Base-by-base conservation (phyloP, 2,329 filamentous ascomycete genomes). In the Epichloe elymi region DNA sequence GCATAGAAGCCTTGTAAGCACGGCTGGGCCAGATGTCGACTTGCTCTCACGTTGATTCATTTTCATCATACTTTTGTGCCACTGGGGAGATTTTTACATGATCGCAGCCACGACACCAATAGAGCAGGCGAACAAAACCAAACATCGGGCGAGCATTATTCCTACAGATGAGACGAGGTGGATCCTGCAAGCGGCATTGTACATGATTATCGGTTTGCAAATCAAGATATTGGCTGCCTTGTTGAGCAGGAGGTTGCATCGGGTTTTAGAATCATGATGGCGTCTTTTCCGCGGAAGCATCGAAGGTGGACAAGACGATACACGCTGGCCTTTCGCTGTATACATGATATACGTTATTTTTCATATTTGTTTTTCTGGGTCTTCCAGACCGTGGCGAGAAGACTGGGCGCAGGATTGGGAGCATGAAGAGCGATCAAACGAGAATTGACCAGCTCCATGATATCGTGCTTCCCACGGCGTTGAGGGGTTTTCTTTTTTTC, bases 401-500 rank as follows among this genome's bases (percentile, higher is more conserved):
- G 39, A 12, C 19, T 20, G 39, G 39, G 39, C 12, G 11, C 39
- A 19, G 15, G 26, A 30, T 11, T 30, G 26, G 26, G 26, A 11
- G 26, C 26, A 11, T 10, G 8, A 30, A 30, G 26, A 30, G 26
- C 26, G 8, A 30, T 30, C 26, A 30, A 11, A 30, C 26, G 10
- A 30, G 10, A 30, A 30, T 30, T 4, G 26, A 30, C 8, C 4
- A 6, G 48, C 38, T 58, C 57, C 51, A 52, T 51, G 58, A 58
- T 52, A 57, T 63, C 60, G 41, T 17, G 38, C 5, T 26, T 40
- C 26, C 40, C 11, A 30, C 14, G 47, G 48, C 39, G 48, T 49
- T 50, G 52, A 54, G 50, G 58, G 56, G 53, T 43, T 54, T 51
- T 26, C 10, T 19, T 44, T 55, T 50, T 55, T 55, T 56, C 49